phyloP scores from a whole-genome alignment of 2,329 filamentous ascomycete species.

The Basipetospora chlamydospora region DNA sequence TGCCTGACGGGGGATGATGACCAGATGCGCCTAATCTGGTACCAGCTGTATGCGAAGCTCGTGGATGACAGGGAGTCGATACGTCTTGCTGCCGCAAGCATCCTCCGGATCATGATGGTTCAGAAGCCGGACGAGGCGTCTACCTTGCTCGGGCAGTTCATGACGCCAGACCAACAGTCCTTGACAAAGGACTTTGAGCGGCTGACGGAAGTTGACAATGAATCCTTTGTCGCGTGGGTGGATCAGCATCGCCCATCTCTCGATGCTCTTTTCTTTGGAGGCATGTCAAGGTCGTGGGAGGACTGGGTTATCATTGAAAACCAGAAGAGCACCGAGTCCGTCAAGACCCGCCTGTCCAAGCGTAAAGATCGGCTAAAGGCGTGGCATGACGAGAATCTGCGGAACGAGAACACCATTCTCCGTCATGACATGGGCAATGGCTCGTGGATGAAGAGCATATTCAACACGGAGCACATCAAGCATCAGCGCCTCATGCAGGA shows the following conservation, averaged over 20 bases:
- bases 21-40: conserved; percentile 75
- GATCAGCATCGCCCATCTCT: conserved; percentile 66
- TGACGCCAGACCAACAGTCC: conserved; percentile 54
- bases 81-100: conserved; percentile 61
- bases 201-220: conserved; percentile 76
- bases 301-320: conserved; percentile 77
- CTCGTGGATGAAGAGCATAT: conserved; percentile 93
- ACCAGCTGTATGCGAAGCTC: conserved; percentile 81
- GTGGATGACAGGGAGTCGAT: conserved; percentile 55
- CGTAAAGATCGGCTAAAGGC: conserved; percentile 69
- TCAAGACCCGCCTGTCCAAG: conserved; percentile 53
- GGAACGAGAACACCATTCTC: conserved; percentile 55
- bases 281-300: conserved; percentile 74
- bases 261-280: conserved; percentile 68
- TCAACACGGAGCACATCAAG: conserved; percentile 80
- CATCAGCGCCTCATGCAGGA: conserved; percentile 82
- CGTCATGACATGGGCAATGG: conserved; percentile 78
- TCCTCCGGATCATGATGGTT: conserved; percentile 85
- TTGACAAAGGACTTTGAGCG: conserved; percentile 67
- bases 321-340: conserved; percentile 59
- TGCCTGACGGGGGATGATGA: conserved; percentile 66
- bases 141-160: conserved; percentile 56
- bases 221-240: conserved; percentile 77
- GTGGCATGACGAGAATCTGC: conserved; percentile 59
- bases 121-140: conserved; percentile 80